phyloP scores from a whole-genome alignment of 2,329 filamentous ascomycete genomes.

The Fusarium continuum region DNA sequence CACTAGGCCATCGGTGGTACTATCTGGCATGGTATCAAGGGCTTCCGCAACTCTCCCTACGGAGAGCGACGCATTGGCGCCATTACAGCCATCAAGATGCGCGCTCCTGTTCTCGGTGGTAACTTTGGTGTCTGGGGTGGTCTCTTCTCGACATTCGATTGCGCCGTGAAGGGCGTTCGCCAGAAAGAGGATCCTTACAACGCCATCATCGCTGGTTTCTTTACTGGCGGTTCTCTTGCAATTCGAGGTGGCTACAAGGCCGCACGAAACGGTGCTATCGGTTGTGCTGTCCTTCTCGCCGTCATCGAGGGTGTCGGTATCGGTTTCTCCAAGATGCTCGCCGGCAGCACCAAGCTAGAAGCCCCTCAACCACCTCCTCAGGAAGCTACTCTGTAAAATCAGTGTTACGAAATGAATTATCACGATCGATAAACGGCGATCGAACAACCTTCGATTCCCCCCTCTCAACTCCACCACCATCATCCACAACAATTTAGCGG shows the following conservation, averaged over 20 bases:
- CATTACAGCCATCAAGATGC: constrained; percentile 96
- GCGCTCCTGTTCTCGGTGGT: constrained; percentile 92
- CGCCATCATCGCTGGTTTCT: constrained; percentile 96
- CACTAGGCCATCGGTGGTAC: constrained; percentile 76
- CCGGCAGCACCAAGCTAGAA: constrained; percentile 86
- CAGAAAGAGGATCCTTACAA: constrained; percentile 99
- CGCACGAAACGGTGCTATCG: constrained; percentile 94
- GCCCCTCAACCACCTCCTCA: constrained; percentile 51
- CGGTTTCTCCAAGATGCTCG: constrained; percentile 93
- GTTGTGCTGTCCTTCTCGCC: constrained; percentile 90
- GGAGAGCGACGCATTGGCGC: constrained; percentile 96
- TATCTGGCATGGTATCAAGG: constrained; percentile 98
- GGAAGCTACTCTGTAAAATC: constrained; percentile 42
- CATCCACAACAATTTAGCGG: constrained; percentile 15
- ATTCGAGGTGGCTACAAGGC: constrained; percentile 92
- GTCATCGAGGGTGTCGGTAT: constrained; percentile 99
- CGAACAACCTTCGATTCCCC: constrained; percentile 21
- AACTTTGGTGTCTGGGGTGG: constrained; percentile 99
- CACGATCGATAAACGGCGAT: constrained; percentile 21
- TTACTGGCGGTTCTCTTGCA: constrained; percentile 91
- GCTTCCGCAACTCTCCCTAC: constrained; percentile 87
- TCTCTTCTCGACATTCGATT: constrained; percentile 95
- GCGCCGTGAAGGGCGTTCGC: constrained; percentile 90
- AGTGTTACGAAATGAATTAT: constrained; percentile 16
- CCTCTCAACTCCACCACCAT: constrained; percentile 42